A percentile compares a stretch with the other conserved stretches of the same genome.
phyloP scores from a whole-genome alignment of 2,329 filamentous ascomycete genomes.

The Penicillium sp. region DNA sequence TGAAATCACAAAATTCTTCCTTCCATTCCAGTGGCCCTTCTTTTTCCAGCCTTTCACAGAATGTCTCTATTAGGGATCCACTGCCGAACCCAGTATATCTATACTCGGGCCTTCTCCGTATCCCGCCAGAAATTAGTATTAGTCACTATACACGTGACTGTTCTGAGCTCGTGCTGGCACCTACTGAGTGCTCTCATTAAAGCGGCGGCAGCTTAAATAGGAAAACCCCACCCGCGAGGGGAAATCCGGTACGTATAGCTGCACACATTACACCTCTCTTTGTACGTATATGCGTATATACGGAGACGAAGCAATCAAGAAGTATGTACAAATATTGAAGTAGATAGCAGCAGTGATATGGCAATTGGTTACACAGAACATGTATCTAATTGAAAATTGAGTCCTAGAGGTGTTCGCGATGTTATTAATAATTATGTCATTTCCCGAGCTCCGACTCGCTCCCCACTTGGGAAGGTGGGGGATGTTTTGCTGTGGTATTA shows the following conservation, averaged over 20 bases:
- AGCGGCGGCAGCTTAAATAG: not conserved
- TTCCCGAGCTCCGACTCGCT: constrained; percentile 15
- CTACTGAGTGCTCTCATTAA: no score
- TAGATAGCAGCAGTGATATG: not conserved
- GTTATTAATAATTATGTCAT: constrained; percentile 24
- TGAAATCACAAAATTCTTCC: no score
- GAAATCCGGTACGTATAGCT: not conserved
- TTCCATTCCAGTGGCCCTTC: no score
- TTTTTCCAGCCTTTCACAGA: no score
- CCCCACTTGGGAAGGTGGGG: constrained; percentile 29
- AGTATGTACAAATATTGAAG: not conserved
- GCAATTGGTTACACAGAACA: not conserved
- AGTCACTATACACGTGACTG: no score
- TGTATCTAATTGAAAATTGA: not conserved
- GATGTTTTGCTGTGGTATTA: constrained; percentile 12
- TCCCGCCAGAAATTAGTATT: no score
- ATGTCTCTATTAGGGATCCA: no score
- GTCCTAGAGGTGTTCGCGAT: not conserved
- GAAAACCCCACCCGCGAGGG: not conserved
- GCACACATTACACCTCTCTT: not conserved
- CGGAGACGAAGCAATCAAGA: not conserved
- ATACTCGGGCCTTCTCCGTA: no score
- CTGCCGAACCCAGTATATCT: no score
- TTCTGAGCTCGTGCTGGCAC: no score
- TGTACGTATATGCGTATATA: not conserved